Conservation (phyloP, 1,284 basidiomycete species). For the Pterulicium gracile region DNA sequence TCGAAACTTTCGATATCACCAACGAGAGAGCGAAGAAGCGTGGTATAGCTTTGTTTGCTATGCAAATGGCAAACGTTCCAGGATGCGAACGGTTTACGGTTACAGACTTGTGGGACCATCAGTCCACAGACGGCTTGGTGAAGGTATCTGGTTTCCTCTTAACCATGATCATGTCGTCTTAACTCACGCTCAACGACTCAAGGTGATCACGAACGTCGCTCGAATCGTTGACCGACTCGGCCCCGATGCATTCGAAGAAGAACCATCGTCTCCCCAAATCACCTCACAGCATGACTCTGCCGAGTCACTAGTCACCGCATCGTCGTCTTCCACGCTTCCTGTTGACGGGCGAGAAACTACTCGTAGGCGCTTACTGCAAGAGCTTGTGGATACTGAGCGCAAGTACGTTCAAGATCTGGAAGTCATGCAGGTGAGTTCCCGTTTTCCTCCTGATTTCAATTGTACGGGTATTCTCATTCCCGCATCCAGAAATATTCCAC, state of each 20-base stretch:
- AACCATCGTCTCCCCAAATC: constrained; percentile 46
- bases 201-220: constrained; percentile 91
- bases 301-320: constrained; percentile 42
- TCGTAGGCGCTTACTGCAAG: constrained; percentile 71
- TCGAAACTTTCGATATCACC: constrained; percentile 51
- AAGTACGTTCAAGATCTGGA: constrained; percentile 98
- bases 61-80: constrained; percentile 49
- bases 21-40: constrained; percentile 74
- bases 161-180: constrained; percentile 14
- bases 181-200: constrained; percentile 7
- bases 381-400: constrained; percentile 89
- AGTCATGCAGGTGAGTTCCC: constrained; percentile 74
- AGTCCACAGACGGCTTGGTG: constrained; percentile 90
- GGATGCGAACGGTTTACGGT: constrained; percentile 72
- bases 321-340: constrained; percentile 25
- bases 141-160: too few species aligned
- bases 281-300: constrained; percentile 46
- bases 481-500: constrained; percentile 65
- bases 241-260: constrained; percentile 57
- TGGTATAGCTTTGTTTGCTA: constrained; percentile 69
- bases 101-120: constrained; percentile 82
- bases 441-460: constrained; percentile 5
- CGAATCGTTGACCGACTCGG: constrained; percentile 80
- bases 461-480: constrained; percentile 11
- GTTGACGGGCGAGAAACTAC: constrained; percentile 54